phyloP scores from a whole-genome alignment of 1,284 basidiomycete genomes.

The Takashimella tepidaria region DNA sequence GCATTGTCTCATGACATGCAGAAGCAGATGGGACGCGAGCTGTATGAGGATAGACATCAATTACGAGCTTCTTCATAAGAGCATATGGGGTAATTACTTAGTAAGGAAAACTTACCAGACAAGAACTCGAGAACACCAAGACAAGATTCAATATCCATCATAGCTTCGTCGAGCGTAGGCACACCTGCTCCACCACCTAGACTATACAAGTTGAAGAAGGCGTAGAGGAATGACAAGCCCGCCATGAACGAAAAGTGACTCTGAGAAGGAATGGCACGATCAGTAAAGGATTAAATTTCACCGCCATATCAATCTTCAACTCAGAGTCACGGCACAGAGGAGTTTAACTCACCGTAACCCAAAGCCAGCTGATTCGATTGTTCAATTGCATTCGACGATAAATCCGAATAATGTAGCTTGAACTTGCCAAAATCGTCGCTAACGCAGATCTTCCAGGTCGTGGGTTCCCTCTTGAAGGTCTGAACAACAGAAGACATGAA shows the following conservation, averaged over 20 bases:
- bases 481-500: constrained; percentile 46
- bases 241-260: constrained; percentile 48
- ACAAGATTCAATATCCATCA: constrained; percentile 48
- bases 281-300: too few relatives aligned
- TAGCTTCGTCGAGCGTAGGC: constrained; percentile 45
- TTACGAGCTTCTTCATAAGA: background rate
- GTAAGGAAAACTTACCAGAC: constrained; percentile 43
- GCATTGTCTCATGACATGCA: constrained; percentile 47
- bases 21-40: constrained; percentile 46
- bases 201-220: constrained; percentile 47
- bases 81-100: background rate
- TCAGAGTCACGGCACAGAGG: background rate
- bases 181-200: constrained; percentile 44
- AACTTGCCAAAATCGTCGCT: constrained; percentile 45
- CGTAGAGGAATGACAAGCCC: constrained; percentile 48
- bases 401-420: constrained; percentile 49
- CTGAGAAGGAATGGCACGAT: constrained; percentile 13
- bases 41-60: constrained; percentile 8
- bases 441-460: constrained; percentile 44
- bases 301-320: constrained; percentile 6
- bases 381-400: constrained; percentile 48
- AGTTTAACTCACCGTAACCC: constrained; percentile 49
- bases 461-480: constrained; percentile 48
- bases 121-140: constrained; percentile 45
- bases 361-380: constrained; percentile 49